Base-by-base conservation (phyloP, 768 basidiomycete species). In the Chalciporus piperatus region DNA sequence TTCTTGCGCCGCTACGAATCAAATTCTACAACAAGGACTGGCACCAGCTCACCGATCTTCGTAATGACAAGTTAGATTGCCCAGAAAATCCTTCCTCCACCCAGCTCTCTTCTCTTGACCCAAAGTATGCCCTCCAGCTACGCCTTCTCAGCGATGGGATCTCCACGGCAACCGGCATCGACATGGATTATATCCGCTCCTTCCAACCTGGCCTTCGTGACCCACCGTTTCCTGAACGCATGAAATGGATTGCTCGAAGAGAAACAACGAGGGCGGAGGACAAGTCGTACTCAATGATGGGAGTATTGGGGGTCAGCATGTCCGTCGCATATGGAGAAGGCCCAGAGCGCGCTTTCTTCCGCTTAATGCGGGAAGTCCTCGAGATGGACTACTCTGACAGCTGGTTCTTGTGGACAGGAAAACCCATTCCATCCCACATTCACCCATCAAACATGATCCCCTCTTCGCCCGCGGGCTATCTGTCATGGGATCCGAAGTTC, bases 191-290 rank as follows among this genome's bases (percentile, higher is more conserved):
- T 37, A 37, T 37, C 35, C 35, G 35, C n/a, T 4, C 6, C 6
- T 37, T 37, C 35, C 16, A 37, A 37, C 16, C 35, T 2, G 35
- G 35, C 2, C 14, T 37, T 7, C 35, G 16, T 1, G 3, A n/a
- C 1, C 35, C 35, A 4, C n/a, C 35, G 1, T 41, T 23, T 2
- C 23, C 46, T 6, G 22, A 40, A n/a, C 46, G 46, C 7, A 50
- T 59, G 22, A 35, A 14, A 6, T 57, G 59, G 59, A 47, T 53
- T 16, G 48, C 59, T 6, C 45, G 37, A 10, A 43, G 59, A 30
- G 50, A 9, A n/a, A 61, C 59, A 16, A 58, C 54, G 4, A 41
- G 51, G 22, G 41, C 40, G 19, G 59, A 58, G 42, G 59, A 61
- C 30, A 48, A 16, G 17, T 48, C 57, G 14, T 61, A 58, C 27